These are phyloP conservation scores for Trametes cingulata DNA, from an alignment of 768 basidiomycete species.

Conservation along the genomic window DNA sequence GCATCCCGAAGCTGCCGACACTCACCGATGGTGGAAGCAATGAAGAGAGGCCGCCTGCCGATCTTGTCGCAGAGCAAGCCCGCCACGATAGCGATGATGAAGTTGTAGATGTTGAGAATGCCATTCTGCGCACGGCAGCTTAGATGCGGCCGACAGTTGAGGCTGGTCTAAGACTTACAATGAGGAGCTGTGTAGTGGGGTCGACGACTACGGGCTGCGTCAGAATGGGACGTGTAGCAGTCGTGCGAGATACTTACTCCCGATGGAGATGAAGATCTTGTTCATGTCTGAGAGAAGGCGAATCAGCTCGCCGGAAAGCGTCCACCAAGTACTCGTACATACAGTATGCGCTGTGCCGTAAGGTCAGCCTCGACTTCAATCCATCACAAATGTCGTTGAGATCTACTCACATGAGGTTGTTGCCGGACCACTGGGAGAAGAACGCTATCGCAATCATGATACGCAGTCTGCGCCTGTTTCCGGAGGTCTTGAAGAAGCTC, in stretches of 20 bases:
- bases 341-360: constrained; percentile 32
- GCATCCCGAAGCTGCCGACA: neutral
- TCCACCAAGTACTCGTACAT: constrained; percentile 1
- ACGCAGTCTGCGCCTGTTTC: constrained; percentile 55
- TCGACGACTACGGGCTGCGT: constrained; percentile 39
- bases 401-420: constrained; percentile 23
- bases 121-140: constrained; percentile 43
- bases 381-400: neutral
- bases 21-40: constrained; percentile 46
- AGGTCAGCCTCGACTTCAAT: neutral
- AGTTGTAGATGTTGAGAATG: constrained; percentile 55
- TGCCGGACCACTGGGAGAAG: constrained; percentile 50
- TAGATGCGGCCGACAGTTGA: neutral
- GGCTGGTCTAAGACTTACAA: constrained; percentile 31
- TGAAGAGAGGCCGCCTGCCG: constrained; percentile 52
- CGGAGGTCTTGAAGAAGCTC: constrained; percentile 50
- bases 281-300: constrained; percentile 40
- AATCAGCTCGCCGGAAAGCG: neutral
- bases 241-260: constrained; percentile 33
- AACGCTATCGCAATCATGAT: constrained; percentile 60
- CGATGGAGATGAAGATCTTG: constrained; percentile 53
- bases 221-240: neutral
- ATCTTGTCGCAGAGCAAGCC: constrained; percentile 50
- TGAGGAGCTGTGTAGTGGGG: constrained; percentile 43
- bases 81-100: constrained; percentile 51